Evolutionary conservation across 2,329 filamentous ascomycete genomes (phyloP).

Genomic region (Dothistroma pini): DNA sequence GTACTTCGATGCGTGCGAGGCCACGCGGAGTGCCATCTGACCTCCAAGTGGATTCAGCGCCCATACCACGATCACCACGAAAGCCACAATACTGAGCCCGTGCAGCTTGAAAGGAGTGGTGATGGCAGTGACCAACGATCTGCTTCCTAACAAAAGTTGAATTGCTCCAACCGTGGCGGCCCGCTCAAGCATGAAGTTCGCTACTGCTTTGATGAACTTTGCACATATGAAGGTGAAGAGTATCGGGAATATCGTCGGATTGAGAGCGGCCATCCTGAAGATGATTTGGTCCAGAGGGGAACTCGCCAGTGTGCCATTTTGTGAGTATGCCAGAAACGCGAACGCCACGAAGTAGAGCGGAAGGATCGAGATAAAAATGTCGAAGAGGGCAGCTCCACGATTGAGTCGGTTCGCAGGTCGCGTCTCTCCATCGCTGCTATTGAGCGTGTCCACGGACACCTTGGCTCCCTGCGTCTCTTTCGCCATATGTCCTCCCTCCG

Average conservation of each 20-base stretch:
- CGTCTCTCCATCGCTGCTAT: slow-evolving; percentile 1
- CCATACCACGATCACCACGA: slow-evolving; percentile 7
- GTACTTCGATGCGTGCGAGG: neutral
- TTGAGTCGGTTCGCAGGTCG: slow-evolving; percentile 9
- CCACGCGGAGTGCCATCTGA: slow-evolving; percentile 12
- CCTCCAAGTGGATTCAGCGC: slow-evolving; percentile 9
- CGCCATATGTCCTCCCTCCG: neutral
- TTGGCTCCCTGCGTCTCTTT: neutral
- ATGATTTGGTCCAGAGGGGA: slow-evolving; percentile 9
- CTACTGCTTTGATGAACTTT: slow-evolving; percentile 16
- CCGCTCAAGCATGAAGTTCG: slow-evolving; percentile 14
- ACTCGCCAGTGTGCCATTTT: slow-evolving; percentile 12
- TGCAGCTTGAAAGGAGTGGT: slow-evolving; percentile 11
- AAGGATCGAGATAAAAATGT: slow-evolving; percentile 9
- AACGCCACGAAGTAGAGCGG: slow-evolving; percentile 18
- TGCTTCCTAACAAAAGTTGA: slow-evolving; percentile 14
- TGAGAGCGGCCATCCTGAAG: slow-evolving; percentile 14
- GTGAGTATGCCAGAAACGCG: slow-evolving; percentile 8
- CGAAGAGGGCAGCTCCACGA: slow-evolving; percentile 9
- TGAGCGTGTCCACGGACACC: neutral
- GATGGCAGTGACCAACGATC: slow-evolving; percentile 13
- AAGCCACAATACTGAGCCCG: neutral
- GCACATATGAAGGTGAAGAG: slow-evolving; percentile 13
- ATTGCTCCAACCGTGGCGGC: slow-evolving; percentile 14
- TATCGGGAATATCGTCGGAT: slow-evolving; percentile 19